Evolutionary conservation across 345 rosid species (phyloP), one percentile per base, ranked within the genome.

Genomic region (Citrus reticulata): DNA sequence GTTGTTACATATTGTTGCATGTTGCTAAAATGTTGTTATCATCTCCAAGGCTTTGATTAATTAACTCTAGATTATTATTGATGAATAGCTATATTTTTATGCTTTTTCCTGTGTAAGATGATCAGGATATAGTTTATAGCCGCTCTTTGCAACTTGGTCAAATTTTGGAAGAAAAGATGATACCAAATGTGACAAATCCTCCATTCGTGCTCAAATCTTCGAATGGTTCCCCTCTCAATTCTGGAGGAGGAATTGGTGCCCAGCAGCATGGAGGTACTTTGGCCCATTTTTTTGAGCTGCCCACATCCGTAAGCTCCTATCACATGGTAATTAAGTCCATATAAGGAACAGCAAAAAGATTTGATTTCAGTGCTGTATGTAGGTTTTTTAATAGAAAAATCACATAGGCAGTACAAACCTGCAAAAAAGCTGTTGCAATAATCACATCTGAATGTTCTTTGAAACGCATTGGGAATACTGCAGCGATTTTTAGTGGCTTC

Each of bases 241-340:
- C 95, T 34, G 88, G 86, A 62, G 98, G 98, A 78, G 98, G 99
- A 78, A 93, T 88, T 30, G 97, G 92, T 76, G 98, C 89, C 98
- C 98, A 95, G 78, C 73, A 83, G 78, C 98, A 93, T 0, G 86
- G 90, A 71, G 99, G 99, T 76, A 86, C 96, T 79, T 88, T 93
- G 54, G 85, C 89, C 95, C 92, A 90, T 81, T 86, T 89, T 65
- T 85, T 85, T 74, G 87, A 87, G 74, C 81, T 92, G 74, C 94
- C 93, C 40, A 89, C 93, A 70, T 92, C 98, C 81, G 89, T 82
- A 63, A 92, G 93, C 81, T 92, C 98, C 96, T 95, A 80, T 82
- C 55, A 58, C 72, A 64, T 51, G 71, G 71, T 75, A 65, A 74
- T 64, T 65, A 65, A 65, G 62, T 32, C 73, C 6, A 30, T 64